Evolutionary conservation across 306 rosid species (phyloP).

Genomic region (Hippophae tibetana): DNA sequence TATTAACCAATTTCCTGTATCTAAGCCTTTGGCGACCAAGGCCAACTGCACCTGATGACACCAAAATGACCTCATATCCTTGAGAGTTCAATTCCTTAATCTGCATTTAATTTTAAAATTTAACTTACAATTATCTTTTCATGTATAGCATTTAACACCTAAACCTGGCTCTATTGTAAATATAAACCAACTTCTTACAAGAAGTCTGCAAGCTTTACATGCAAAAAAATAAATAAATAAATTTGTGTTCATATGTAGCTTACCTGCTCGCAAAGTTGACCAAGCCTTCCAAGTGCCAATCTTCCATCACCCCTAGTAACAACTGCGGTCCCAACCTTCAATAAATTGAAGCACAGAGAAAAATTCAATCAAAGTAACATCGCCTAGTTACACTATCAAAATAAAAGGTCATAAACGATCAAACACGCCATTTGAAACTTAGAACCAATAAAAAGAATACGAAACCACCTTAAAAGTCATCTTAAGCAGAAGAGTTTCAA

Average conservation of each 20-base stretch:
- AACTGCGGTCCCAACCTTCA: slow-evolving; percentile 59
- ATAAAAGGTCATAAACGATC: no score
- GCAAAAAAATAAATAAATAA: no score
- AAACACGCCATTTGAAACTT: no score
- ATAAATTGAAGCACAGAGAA: slow-evolving; percentile 8
- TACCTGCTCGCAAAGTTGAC: slow-evolving; percentile 84
- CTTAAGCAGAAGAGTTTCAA: neutral
- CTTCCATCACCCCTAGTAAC: slow-evolving; percentile 61
- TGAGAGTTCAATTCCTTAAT: slow-evolving; percentile 65
- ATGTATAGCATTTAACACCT: neutral
- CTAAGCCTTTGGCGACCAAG: slow-evolving; percentile 97
- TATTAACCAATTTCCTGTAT: slow-evolving; percentile 67
- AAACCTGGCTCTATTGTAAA: no score
- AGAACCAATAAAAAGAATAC: no score
- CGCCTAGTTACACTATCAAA: neutral
- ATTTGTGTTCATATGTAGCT: slow-evolving; percentile 2
- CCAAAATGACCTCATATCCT: slow-evolving; percentile 84
- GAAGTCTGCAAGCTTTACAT: neutral
- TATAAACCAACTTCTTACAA: no score
- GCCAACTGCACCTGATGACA: slow-evolving; percentile 97
- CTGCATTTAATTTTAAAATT: slow-evolving; percentile 37
- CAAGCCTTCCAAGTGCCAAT: slow-evolving; percentile 60
- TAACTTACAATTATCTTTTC: slow-evolving; percentile 1
- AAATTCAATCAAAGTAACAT: neutral
- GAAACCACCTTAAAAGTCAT: no score